phyloP scores from a whole-genome alignment of 2,329 filamentous ascomycete genomes.

The Daldinia eschscholtzii region DNA sequence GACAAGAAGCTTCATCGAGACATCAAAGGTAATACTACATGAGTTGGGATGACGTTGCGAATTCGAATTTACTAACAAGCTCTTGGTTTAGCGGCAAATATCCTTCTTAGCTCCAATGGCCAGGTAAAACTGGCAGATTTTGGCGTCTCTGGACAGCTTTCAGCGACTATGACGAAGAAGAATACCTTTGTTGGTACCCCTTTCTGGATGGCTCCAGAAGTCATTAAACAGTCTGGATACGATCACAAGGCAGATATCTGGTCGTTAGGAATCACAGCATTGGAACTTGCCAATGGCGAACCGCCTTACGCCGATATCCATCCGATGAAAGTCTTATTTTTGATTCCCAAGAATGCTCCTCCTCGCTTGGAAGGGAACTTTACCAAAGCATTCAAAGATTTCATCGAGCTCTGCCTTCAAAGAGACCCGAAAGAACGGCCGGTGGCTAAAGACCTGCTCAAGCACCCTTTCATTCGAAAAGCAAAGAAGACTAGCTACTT shows the following conservation, averaged over 20 bases:
- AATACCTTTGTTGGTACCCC: slow-evolving; percentile 98
- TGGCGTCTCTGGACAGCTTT: slow-evolving; percentile 94
- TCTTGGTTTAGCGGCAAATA: slow-evolving; percentile 79
- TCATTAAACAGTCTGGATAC: slow-evolving; percentile 98
- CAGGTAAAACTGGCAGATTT: slow-evolving; percentile 99
- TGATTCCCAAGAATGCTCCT: slow-evolving; percentile 94
- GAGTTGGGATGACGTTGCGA: not conserved
- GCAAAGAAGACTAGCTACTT: slow-evolving; percentile 97
- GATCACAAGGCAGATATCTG: slow-evolving; percentile 98
- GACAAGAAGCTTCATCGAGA: slow-evolving; percentile 98
- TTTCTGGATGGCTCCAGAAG: slow-evolving; percentile 99
- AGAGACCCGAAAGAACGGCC: slow-evolving; percentile 92
- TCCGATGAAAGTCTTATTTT: slow-evolving; percentile 97
- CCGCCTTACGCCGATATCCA: slow-evolving; percentile 97
- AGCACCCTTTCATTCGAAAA: slow-evolving; percentile 88
- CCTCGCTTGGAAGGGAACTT: slow-evolving; percentile 85
- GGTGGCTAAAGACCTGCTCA: slow-evolving; percentile 85
- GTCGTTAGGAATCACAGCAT: slow-evolving; percentile 94
- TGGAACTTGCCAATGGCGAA: slow-evolving; percentile 91
- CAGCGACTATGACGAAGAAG: slow-evolving; percentile 99
- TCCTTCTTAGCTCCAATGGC: slow-evolving; percentile 87
- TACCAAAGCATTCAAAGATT: slow-evolving; percentile 85
- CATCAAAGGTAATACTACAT: slow-evolving; percentile 76
- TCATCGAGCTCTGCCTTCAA: slow-evolving; percentile 84
- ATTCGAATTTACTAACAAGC: slow-evolving; percentile 39